Evolutionary conservation across 139 green algal species (phyloP).

Genomic region (Tetradesmus obliquus): DNA sequence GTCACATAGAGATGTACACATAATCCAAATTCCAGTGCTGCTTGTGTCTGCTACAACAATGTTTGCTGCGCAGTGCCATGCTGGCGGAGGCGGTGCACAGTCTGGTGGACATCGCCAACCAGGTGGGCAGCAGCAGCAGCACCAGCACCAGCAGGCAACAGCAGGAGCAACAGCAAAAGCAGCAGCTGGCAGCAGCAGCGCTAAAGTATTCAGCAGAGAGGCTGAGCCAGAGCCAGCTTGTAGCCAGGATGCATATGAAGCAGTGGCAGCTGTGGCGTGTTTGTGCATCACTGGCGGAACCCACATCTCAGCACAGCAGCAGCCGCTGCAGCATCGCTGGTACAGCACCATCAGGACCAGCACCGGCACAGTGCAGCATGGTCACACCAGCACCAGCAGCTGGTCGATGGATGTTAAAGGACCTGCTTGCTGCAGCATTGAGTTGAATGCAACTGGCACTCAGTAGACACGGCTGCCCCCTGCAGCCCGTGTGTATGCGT

Average conservation of each 20-base stretch:
- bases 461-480: too few species aligned
- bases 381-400: too few species aligned
- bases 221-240: background rate
- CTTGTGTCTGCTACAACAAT: background rate
- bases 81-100: conserved; percentile 93
- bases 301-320: background rate
- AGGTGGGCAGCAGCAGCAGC: conserved; percentile 58
- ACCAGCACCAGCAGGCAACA: background rate
- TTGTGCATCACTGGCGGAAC: background rate
- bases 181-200: background rate
- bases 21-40: background rate
- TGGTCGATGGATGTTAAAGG: too few species aligned
- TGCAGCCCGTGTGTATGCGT: too few species aligned
- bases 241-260: background rate
- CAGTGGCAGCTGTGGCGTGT: background rate
- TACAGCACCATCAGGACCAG: background rate
- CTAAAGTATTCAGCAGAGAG: too few species aligned
- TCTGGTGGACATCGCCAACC: conserved; percentile 90
- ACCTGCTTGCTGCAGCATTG: too few species aligned
- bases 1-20: too few species aligned
- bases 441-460: too few species aligned
- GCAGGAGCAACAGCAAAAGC: background rate
- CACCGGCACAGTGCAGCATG: background rate
- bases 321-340: background rate
- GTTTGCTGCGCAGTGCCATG: conserved; percentile 72